Evolutionary conservation across 225 moss, liverwort and hornwort genomes (phyloP).

Genomic region (Takakia lepidozioides): DNA sequence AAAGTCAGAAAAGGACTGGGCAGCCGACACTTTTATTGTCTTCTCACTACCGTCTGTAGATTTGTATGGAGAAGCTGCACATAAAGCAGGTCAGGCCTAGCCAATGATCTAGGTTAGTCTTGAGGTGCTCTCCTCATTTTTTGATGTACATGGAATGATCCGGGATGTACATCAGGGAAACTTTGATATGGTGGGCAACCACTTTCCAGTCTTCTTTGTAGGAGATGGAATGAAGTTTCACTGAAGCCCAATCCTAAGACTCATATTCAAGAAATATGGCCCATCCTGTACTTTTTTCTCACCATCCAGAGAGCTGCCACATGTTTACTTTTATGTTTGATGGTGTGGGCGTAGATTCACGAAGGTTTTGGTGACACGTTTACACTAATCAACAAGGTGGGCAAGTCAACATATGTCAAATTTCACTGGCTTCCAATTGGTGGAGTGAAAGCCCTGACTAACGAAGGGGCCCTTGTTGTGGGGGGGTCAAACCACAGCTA

Average conservation of each 20-base stretch:
- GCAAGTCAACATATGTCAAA: conserved; percentile 48
- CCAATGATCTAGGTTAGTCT: no score
- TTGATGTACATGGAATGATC: no score
- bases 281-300: conserved; percentile 47
- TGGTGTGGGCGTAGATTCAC: conserved; percentile 48
- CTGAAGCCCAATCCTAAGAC: conserved; percentile 51
- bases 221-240: no score
- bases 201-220: no score
- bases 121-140: no score
- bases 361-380: conserved; percentile 54
- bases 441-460: conserved; percentile 31
- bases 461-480: conserved; percentile 36
- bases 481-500: conserved; percentile 50
- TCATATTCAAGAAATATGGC: conserved; percentile 41
- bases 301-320: conserved; percentile 41
- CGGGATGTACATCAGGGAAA: no score
- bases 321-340: conserved; percentile 55
- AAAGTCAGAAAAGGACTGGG: no score
- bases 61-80: no score
- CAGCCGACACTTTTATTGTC: no score
- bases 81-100: no score
- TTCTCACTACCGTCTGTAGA: no score
- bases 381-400: conserved; percentile 39
- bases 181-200: no score
- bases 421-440: conserved; percentile 40